Percentiles rank a stretch among this genome's conserved stretches.
phyloP scores from a whole-genome alignment of 2,329 filamentous ascomycete species.

The Chrysoporthe austroafricana region DNA sequence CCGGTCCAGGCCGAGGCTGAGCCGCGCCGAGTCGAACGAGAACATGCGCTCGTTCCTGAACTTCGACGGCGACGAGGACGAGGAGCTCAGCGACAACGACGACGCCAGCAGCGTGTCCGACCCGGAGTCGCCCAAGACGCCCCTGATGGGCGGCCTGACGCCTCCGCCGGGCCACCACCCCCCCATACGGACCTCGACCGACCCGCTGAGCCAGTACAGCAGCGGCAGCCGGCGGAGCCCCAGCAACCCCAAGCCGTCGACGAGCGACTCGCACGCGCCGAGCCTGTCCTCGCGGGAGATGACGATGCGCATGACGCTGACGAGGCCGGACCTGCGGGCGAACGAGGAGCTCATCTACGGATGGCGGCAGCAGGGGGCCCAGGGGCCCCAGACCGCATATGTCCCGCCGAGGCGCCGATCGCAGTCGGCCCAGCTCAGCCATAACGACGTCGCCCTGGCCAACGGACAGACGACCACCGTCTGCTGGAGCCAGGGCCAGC shows the following conservation, averaged over 20 bases:
- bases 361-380: conserved; percentile 53
- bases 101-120: conserved; percentile 60
- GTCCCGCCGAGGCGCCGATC: conserved; percentile 49
- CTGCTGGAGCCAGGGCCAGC: conserved; percentile 39
- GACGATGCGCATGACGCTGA: conserved; percentile 95
- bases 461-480: conserved; percentile 40
- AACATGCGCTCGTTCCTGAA: conserved; percentile 61
- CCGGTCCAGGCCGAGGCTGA: conserved; percentile 35
- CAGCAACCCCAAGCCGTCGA: conserved; percentile 34
- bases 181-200: conserved; percentile 37
- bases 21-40: conserved; percentile 44
- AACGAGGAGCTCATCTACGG: conserved; percentile 74
- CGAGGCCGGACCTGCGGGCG: conserved; percentile 81
- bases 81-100: conserved; percentile 34
- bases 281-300: conserved; percentile 75
- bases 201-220: conserved; percentile 30
- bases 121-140: conserved; percentile 63
- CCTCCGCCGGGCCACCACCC: conserved; percentile 33
- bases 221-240: background rate
- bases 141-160: conserved; percentile 48
- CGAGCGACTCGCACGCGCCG: conserved; percentile 35
- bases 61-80: conserved; percentile 45
- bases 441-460: conserved; percentile 28
- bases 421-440: conserved; percentile 41
- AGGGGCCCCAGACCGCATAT: conserved; percentile 37